Conservation (phyloP, 2,329 filamentous ascomycete species). For the Neofusicoccum kwambonambiense region DNA sequence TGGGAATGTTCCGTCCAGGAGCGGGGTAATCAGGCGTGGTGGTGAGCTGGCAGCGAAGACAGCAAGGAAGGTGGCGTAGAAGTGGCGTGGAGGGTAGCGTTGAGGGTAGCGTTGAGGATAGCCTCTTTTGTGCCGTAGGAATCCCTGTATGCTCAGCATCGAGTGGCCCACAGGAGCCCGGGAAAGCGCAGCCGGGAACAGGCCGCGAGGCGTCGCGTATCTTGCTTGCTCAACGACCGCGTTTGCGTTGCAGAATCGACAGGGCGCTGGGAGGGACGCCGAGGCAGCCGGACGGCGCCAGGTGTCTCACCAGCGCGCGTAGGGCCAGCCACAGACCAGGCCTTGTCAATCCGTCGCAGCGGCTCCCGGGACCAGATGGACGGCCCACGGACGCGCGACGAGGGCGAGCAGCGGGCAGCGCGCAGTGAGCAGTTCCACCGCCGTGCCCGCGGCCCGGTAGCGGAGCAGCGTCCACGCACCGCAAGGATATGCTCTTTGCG, state of each 20-base stretch:
- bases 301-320: not conserved
- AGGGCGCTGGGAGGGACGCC: not conserved
- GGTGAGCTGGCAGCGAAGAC: not conserved
- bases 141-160: not conserved
- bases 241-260: constrained; percentile 6
- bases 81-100: not conserved
- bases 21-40: constrained; percentile 4
- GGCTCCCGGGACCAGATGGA: not conserved
- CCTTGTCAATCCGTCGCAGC: not conserved
- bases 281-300: constrained; percentile 3
- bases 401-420: not conserved
- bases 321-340: not conserved
- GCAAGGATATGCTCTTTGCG: not conserved
- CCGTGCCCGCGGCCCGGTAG: not conserved
- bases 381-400: not conserved
- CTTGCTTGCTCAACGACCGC: not conserved
- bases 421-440: not conserved
- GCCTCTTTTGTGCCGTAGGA: not conserved
- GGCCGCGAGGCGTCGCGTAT: not conserved
- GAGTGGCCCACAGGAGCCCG: not conserved
- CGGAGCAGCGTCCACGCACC: not conserved
- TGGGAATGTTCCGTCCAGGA: not conserved
- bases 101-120: not conserved
- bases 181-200: not conserved
- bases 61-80: constrained; percentile 3